Percentiles rank a stretch among this genome's conserved stretches.
Conservation (phyloP, 257 asterid species). For the Fraxinus cuspidata region DNA sequence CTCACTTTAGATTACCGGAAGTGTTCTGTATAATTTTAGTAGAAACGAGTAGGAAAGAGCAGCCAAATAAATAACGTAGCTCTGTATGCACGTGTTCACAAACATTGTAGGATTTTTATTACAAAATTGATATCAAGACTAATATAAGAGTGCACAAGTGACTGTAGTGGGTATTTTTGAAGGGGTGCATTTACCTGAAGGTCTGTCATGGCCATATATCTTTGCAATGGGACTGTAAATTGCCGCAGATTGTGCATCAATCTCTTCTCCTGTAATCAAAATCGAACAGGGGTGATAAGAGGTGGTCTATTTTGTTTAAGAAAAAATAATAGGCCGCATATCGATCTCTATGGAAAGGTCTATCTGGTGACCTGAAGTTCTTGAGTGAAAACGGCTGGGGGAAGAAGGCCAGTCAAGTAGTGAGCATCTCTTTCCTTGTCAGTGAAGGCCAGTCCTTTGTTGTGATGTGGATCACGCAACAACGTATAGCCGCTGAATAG, state of each 20-base stretch:
- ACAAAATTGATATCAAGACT: background rate
- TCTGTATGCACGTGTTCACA: background rate
- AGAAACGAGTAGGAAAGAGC: background rate
- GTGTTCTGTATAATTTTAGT: background rate
- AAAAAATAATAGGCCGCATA: background rate
- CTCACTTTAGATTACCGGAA: background rate
- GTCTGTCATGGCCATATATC: constrained; percentile 95
- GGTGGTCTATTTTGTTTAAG: background rate
- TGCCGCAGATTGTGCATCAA: constrained; percentile 74
- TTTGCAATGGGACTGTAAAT: constrained; percentile 75
- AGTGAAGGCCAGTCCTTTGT: constrained; percentile 86
- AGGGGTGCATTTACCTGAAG: constrained; percentile 66
- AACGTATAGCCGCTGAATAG: constrained; percentile 65
- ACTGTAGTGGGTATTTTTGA: background rate
- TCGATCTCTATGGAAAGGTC: constrained; percentile 4
- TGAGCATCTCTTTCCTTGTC: constrained; percentile 88
- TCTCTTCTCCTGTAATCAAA: constrained; percentile 57
- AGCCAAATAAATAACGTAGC: background rate
- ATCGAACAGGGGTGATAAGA: constrained; percentile 5
- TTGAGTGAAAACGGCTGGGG: constrained; percentile 69
- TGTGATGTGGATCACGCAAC: constrained; percentile 88
- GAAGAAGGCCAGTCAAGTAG: constrained; percentile 88
- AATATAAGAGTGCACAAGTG: background rate
- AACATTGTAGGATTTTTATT: background rate
- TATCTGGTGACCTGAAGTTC: constrained; percentile 72